A percentile compares a stretch with the other conserved stretches of the same genome.
Evolutionary conservation across 2,329 filamentous ascomycete genomes (phyloP).

Genomic region (Diplodia seriata): DNA sequence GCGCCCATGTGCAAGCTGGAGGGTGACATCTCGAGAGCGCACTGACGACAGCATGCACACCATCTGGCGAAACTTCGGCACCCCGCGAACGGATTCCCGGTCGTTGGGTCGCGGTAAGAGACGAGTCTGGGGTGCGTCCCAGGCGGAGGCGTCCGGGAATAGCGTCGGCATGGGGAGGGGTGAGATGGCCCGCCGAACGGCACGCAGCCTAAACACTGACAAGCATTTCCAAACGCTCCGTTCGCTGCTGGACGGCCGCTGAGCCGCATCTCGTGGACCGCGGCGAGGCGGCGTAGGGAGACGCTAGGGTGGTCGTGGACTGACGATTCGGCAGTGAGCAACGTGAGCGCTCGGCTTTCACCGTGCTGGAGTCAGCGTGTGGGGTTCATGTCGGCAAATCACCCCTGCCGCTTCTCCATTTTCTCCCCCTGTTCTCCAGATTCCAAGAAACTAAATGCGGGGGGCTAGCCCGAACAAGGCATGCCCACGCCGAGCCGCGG

Average conservation of each 20-base stretch:
- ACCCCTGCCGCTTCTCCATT: conserved; percentile 1
- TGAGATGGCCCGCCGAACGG: neutral
- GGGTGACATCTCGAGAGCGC: conserved; percentile 29
- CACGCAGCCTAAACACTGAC: neutral
- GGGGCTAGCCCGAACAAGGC: conserved; percentile 11
- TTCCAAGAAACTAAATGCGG: conserved; percentile 22
- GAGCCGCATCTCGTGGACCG: neutral
- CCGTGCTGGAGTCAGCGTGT: conserved; percentile 7
- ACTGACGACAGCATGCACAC: neutral
- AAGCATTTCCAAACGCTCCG: neutral
- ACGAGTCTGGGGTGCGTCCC: conserved; percentile 19
- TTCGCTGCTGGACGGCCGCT: neutral
- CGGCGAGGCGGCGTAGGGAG: neutral
- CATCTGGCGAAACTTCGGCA: conserved; percentile 20
- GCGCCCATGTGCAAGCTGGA: conserved; percentile 3
- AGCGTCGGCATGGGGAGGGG: neutral
- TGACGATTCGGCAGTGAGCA: conserved; percentile 22
- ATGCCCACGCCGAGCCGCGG: neutral
- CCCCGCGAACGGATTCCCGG: conserved; percentile 15
- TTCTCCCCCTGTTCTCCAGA: conserved; percentile 20
- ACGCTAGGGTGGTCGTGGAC: conserved; percentile 9
- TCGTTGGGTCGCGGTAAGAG: conserved; percentile 19
- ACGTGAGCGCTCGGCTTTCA: conserved; percentile 24
- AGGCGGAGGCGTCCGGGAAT: neutral
- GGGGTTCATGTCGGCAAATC: conserved; percentile 16